Percentiles rank a stretch among this genome's conserved stretches.
phyloP scores from a whole-genome alignment of 75 land plant genomes.

The Sequoia sempervirens region DNA sequence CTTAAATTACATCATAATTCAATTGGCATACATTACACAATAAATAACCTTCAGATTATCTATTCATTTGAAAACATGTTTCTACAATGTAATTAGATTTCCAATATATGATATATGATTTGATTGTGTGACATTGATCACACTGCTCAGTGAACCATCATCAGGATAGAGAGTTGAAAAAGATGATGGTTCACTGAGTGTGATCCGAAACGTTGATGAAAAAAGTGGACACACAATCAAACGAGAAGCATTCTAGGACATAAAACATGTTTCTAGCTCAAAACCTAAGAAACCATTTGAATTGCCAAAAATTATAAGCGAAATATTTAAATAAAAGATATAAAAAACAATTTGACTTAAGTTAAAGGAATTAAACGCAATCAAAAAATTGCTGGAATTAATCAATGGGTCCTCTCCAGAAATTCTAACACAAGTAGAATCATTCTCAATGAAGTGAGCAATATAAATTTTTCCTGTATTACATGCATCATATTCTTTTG shows the following conservation, averaged over 20 bases:
- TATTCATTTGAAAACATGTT: background rate
- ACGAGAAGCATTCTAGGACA: too few relatives aligned
- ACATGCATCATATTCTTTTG: background rate
- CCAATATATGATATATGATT: too few relatives aligned
- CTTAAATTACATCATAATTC: background rate
- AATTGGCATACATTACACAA: background rate
- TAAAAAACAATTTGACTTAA: background rate
- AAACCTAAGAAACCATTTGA: background rate
- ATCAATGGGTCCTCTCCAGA: background rate
- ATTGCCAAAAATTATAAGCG: background rate
- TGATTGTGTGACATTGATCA: too few relatives aligned
- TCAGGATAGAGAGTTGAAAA: too few relatives aligned
- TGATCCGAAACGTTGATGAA: too few relatives aligned
- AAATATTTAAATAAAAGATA: background rate
- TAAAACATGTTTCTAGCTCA: background rate
- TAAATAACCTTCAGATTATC: background rate
- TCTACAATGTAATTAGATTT: too few relatives aligned
- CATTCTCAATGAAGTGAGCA: background rate
- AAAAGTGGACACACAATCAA: too few relatives aligned
- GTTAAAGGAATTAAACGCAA: background rate
- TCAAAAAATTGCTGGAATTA: background rate
- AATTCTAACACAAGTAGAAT: background rate
- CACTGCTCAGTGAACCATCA: too few relatives aligned
- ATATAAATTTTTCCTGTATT: background rate
- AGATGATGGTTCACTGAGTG: too few relatives aligned